A percentile compares a stretch with the other conserved stretches of the same genome.
phyloP scores from a whole-genome alignment of 1,284 basidiomycete genomes.

The Malassezia nana region DNA sequence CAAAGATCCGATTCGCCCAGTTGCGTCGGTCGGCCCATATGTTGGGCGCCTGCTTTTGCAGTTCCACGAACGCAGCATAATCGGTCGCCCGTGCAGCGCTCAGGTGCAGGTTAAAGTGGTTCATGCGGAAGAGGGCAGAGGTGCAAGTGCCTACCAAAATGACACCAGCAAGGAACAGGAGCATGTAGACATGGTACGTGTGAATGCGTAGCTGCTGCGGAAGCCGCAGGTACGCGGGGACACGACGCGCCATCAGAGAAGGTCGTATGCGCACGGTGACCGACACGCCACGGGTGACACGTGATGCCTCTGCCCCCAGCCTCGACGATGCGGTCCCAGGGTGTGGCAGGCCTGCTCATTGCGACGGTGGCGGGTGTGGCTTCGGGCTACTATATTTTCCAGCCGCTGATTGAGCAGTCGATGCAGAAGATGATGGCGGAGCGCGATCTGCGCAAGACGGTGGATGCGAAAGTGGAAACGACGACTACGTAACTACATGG shows the following conservation, averaged over 20 bases:
- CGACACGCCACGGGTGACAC: background rate
- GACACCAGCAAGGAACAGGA: background rate
- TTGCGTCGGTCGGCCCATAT: slow-evolving; percentile 58
- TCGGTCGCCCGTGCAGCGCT: slow-evolving; percentile 5
- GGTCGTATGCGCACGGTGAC: background rate
- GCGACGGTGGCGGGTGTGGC: slow-evolving; percentile 12
- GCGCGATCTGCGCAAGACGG: background rate
- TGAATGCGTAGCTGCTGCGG: background rate
- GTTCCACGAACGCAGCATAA: background rate
- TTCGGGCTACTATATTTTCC: slow-evolving; percentile 18
- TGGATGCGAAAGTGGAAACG: background rate
- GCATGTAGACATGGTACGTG: slow-evolving; percentile 5
- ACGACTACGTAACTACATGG: slow-evolving; percentile 13
- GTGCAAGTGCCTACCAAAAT: background rate
- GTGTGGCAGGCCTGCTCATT: background rate
- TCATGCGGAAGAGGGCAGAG: background rate
- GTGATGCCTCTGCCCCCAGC: background rate
- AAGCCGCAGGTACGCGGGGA: background rate
- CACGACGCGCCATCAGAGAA: background rate
- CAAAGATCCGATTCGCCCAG: slow-evolving; percentile 70
- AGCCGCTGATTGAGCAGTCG: slow-evolving; percentile 9
- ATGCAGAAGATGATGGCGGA: background rate
- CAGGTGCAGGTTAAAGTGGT: slow-evolving; percentile 3
- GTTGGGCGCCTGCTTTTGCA: slow-evolving; percentile 1
- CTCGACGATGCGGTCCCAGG: background rate